Evolutionary conservation across 2,329 filamentous ascomycete species (phyloP).

Genomic region (Colletotrichum abscissum): DNA sequence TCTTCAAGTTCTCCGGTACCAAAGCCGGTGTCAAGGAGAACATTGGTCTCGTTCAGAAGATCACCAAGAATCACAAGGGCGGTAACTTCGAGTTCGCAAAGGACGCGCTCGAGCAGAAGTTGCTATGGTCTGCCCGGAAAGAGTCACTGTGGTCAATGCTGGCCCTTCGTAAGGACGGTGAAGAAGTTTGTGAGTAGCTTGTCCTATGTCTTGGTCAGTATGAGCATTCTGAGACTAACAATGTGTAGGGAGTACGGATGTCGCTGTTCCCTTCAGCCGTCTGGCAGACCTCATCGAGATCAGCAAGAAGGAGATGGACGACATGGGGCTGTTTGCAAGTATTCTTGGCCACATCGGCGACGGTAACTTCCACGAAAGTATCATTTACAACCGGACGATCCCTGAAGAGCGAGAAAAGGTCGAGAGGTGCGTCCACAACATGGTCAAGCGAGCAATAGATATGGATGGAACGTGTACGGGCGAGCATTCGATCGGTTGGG

Average conservation of each 20-base stretch:
- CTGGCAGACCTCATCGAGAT: constrained; percentile 82
- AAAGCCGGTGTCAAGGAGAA: constrained; percentile 83
- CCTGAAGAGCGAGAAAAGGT: constrained; percentile 79
- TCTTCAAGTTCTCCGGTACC: constrained; percentile 89
- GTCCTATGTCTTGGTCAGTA: neutral
- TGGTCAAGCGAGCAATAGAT: constrained; percentile 89
- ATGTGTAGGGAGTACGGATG: constrained; percentile 77
- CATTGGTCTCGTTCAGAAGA: constrained; percentile 73
- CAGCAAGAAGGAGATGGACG: constrained; percentile 89
- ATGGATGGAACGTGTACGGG: constrained; percentile 96
- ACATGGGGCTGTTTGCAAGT: constrained; percentile 86
- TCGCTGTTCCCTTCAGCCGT: constrained; percentile 82
- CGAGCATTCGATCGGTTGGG: constrained; percentile 87
- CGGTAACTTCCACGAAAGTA: constrained; percentile 94
- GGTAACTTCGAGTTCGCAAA: constrained; percentile 82
- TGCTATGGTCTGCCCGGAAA: constrained; percentile 85
- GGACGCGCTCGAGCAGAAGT: constrained; percentile 75
- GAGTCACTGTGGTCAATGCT: constrained; percentile 89
- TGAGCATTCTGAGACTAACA: constrained; percentile 1
- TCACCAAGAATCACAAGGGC: constrained; percentile 73
- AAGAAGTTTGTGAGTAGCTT: constrained; percentile 76
- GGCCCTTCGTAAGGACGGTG: constrained; percentile 71
- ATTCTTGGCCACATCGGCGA: constrained; percentile 93
- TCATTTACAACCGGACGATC: constrained; percentile 83
- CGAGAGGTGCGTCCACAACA: constrained; percentile 85